Conservation (phyloP, 306 rosid species). For the Adenanthera pavonina region DNA sequence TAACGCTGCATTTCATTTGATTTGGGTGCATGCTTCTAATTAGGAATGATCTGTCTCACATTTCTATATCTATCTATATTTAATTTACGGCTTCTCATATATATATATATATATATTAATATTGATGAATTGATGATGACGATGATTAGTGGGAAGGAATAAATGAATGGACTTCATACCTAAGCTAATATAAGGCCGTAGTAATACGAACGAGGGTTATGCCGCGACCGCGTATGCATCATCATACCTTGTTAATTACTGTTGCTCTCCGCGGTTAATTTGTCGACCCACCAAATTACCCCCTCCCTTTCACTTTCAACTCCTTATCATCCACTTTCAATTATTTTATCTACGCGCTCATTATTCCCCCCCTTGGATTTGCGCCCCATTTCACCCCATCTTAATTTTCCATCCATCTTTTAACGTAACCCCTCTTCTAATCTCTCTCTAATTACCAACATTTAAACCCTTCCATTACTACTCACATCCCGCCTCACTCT, state of each 20-base stretch:
- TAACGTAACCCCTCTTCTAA: too few relatives aligned
- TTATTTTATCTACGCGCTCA: neutral
- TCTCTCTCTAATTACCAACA: too few relatives aligned
- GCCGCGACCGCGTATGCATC: slow-evolving; percentile 9
- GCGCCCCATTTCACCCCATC: neutral
- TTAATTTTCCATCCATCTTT: too few relatives aligned
- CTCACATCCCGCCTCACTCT: too few relatives aligned
- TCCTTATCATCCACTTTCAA: neutral
- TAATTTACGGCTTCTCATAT: too few relatives aligned
- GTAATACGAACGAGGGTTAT: neutral
- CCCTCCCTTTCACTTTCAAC: neutral
- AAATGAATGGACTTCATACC: neutral
- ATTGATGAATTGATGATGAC: neutral
- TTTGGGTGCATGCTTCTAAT: neutral
- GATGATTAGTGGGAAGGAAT: neutral
- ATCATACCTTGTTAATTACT: neutral
- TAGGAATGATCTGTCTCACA: slow-evolving; percentile 9
- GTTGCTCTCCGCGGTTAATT: neutral
- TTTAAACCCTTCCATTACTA: too few relatives aligned
- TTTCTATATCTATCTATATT: neutral
- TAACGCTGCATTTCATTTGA: neutral
- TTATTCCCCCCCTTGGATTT: neutral
- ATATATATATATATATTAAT: too few relatives aligned
- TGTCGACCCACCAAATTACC: neutral
- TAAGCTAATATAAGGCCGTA: neutral